These are phyloP conservation scores for Ogataea paraovalis DNA, from an alignment of 805 yeast genomes.

Conservation along the genomic window DNA sequence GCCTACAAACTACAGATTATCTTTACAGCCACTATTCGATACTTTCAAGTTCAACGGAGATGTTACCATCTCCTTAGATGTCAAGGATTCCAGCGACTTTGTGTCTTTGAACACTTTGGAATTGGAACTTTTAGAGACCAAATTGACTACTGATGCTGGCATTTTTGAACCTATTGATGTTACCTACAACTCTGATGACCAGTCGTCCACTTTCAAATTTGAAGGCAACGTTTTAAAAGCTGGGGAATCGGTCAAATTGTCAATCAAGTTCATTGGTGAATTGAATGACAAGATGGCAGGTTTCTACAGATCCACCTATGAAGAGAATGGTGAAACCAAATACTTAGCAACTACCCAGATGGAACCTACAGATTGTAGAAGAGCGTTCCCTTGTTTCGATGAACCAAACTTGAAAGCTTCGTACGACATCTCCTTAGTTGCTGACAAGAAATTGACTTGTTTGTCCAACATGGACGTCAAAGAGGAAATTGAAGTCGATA, in stretches of 20 bases:
- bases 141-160: conserved; percentile 13
- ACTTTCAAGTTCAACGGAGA: conserved; percentile 48
- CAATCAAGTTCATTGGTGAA: conserved; percentile 39
- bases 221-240: conserved; percentile 31
- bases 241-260: conserved; percentile 30
- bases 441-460: conserved; percentile 35
- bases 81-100: conserved; percentile 41
- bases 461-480: conserved; percentile 48
- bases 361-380: conserved; percentile 58
- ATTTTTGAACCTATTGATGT: conserved; percentile 18
- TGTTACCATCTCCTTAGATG: conserved; percentile 49
- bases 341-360: conserved; percentile 54
- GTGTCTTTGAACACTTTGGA: conserved; percentile 42
- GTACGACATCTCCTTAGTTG: conserved; percentile 42
- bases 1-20: conserved; percentile 73
- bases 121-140: conserved; percentile 22
- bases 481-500: conserved; percentile 17
- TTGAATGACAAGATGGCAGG: conserved; percentile 57
- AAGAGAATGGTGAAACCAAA: conserved; percentile 39
- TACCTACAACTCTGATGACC: conserved; percentile 47
- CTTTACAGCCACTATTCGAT: conserved; percentile 36
- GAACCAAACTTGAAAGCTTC: conserved; percentile 57
- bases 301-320: conserved; percentile 49
- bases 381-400: conserved; percentile 57
- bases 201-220: conserved; percentile 62